Conservation (phyloP, 2,329 filamentous ascomycete genomes). For the Phoma sp. region DNA sequence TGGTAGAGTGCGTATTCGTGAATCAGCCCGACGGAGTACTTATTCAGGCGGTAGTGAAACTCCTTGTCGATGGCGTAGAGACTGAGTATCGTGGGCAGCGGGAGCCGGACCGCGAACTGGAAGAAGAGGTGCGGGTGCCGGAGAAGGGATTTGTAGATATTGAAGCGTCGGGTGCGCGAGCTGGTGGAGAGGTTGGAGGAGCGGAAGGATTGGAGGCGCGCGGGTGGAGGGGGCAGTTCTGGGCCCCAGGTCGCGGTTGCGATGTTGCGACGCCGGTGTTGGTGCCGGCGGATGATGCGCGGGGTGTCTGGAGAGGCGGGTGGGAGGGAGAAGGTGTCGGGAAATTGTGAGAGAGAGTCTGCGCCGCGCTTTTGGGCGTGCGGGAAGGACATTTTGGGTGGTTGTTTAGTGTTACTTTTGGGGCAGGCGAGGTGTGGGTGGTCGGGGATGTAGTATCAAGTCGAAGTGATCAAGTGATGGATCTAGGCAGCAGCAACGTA, state of each 20-base stretch:
- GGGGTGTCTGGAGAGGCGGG: constrained; percentile 4
- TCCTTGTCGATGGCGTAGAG: constrained; percentile 50
- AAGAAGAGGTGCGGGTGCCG: constrained; percentile 46
- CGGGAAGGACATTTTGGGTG: neutral
- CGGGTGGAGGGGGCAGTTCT: constrained; percentile 3
- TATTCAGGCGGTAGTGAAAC: constrained; percentile 49
- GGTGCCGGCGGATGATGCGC: constrained; percentile 27
- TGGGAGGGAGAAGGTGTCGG: neutral
- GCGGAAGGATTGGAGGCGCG: neutral
- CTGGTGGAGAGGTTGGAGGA: neutral
- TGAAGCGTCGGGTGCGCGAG: constrained; percentile 27
- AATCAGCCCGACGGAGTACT: constrained; percentile 63
- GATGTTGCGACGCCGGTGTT: constrained; percentile 31
- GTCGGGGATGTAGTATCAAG: neutral
- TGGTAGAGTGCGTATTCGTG: constrained; percentile 60
- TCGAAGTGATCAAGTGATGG: neutral
- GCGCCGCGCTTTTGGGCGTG: constrained; percentile 33
- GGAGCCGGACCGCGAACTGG: constrained; percentile 37
- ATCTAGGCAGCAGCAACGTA: neutral
- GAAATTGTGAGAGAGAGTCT: constrained; percentile 10
- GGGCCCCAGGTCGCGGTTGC: constrained; percentile 28
- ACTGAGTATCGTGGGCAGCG: constrained; percentile 27
- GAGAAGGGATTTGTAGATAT: constrained; percentile 44
- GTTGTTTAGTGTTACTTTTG: neutral
- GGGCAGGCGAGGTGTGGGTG: neutral